Percentiles rank a stretch among this genome's conserved stretches.
These are phyloP conservation scores for Hippophae rhamnoides DNA, from an alignment of 306 rosid species.

Conservation along the genomic window DNA sequence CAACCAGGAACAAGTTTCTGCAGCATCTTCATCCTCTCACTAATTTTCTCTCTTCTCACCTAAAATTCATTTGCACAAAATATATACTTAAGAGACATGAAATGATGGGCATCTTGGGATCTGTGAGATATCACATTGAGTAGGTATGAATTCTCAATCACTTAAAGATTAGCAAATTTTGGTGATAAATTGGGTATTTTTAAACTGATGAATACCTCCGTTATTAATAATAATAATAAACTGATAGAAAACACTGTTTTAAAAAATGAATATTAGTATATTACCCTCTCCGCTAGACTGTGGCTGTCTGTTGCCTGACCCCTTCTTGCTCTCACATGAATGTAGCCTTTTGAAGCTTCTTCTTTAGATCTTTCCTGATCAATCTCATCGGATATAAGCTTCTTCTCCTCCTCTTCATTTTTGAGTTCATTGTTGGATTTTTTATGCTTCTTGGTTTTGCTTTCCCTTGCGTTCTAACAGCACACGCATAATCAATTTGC, in stretches of 20 bases:
- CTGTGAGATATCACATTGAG: conserved; percentile 4
- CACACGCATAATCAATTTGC: conserved; percentile 3
- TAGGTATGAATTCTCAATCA: neutral
- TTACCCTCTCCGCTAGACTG: conserved; percentile 97
- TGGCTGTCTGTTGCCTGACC: conserved; percentile 99
- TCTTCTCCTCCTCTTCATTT: conserved; percentile 18
- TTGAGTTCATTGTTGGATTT: conserved; percentile 28
- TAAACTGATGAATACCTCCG: neutral
- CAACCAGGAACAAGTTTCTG: conserved; percentile 93
- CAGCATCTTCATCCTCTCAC: conserved; percentile 87
- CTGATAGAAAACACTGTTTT: too few species aligned
- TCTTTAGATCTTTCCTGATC: conserved; percentile 34
- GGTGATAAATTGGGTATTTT: conserved; percentile 7
- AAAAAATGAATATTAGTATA: neutral
- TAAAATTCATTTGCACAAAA: conserved; percentile 15
- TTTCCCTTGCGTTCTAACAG: conserved; percentile 29
- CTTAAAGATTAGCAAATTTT: conserved; percentile 4
- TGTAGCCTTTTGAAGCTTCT: conserved; percentile 63
- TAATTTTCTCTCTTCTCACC: conserved; percentile 94
- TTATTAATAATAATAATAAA: too few species aligned
- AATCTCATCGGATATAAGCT: conserved; percentile 27
- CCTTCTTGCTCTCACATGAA: conserved; percentile 96
- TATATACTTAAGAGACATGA: neutral
- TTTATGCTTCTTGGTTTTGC: conserved; percentile 47
- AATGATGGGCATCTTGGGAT: conserved; percentile 7